Evolutionary conservation across 1,284 basidiomycete species (phyloP), one percentile per base, ranked within the genome.

Genomic region (Austroboletus olivaceoglutinosus): DNA sequence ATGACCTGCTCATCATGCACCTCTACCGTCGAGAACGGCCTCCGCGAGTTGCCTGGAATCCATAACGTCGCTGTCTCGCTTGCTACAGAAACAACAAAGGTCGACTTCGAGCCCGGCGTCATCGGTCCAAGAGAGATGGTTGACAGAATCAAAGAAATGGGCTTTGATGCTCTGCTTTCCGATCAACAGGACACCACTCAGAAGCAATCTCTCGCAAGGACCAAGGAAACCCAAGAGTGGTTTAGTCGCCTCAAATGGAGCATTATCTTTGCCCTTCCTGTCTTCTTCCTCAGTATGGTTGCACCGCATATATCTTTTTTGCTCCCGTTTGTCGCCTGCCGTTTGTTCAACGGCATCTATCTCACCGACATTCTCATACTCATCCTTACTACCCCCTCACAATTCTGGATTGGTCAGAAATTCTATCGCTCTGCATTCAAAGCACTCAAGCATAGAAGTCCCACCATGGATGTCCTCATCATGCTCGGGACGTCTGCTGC

Each of bases 391-490:
- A 86, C 95, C 2, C 96, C 95, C 2, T 87, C 93, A 2, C 97
- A 99, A 66, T 92, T 95, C 62, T 97, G 91, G 81, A 76, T 98
- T 43, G 97, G 94, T 2, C 73, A 73, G 48, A 85, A 85, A 56
- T 98, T 99, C 74, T 98, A 98, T 69, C 77, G 77, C 43, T 90
- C 87, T 51, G 92, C 95, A 5, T 98, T 81, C 77, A 98, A 96
- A 70, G 86, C 93, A 1, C 70, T 98, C 53, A 89, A 85, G 67
- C 97, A 99, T 71, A 80, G 85, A 40, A 82, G 83, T 4, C 93
- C 95, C 2, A 99, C 96, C 0, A 94, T 94, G 92, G 97, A 99
- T 68, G 95, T 98, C 29, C 87, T 99, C 43, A 86, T 99, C 62
- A 91, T 95, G 64, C 81, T 99, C 34, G 97, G 97, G 50, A 99